Conservation (phyloP, 1,284 basidiomycete genomes). For the Fomitopsis pinicola region DNA sequence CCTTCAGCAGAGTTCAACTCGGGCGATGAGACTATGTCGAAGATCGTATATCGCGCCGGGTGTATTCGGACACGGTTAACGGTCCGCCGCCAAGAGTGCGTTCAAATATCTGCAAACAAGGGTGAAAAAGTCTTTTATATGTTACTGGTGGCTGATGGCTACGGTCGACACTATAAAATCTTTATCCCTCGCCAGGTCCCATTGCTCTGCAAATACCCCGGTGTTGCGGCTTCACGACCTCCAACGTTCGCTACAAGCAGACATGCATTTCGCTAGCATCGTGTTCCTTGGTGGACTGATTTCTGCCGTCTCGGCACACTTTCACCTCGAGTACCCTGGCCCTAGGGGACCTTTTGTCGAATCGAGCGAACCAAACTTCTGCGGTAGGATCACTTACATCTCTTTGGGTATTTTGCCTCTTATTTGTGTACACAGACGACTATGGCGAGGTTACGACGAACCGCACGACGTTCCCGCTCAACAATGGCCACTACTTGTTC, state of each 20-base stretch:
- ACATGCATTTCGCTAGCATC: conserved; percentile 32
- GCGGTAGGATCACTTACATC: conserved; percentile 34
- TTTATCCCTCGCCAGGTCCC: background rate
- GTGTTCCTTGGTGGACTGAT: conserved; percentile 23
- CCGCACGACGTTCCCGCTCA: conserved; percentile 63
- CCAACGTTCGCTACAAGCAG: background rate
- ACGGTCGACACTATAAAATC: background rate
- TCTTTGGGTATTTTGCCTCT: background rate
- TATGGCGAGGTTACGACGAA: conserved; percentile 39
- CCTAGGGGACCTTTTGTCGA: conserved; percentile 58
- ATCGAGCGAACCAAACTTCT: conserved; percentile 52
- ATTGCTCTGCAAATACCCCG: conserved; percentile 6
- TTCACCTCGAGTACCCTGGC: conserved; percentile 62
- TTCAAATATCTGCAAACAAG: conserved; percentile 20
- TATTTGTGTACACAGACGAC: conserved; percentile 37
- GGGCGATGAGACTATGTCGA: too few species aligned
- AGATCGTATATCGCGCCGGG: background rate
- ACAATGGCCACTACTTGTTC: conserved; percentile 47
- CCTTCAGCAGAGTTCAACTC: background rate
- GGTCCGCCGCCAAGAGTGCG: background rate
- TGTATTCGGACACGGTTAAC: background rate
- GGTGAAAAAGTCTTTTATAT: conserved; percentile 29
- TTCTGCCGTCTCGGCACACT: conserved; percentile 54
- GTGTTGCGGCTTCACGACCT: conserved; percentile 1
- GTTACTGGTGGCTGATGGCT: conserved; percentile 4